phyloP scores from a whole-genome alignment of 345 rosid genomes.

The Odontarrhena argentea region DNA sequence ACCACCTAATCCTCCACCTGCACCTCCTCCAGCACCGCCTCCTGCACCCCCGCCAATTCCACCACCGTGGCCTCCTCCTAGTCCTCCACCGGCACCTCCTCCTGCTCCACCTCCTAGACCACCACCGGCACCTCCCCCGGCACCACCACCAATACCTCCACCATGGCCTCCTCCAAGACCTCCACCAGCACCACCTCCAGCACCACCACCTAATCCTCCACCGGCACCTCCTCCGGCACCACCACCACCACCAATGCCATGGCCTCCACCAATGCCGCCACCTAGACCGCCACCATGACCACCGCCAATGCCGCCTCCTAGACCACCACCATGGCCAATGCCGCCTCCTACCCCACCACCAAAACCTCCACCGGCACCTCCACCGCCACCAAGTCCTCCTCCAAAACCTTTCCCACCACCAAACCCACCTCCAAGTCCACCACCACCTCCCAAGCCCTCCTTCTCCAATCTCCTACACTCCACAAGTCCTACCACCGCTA shows the following conservation, averaged over 20 bases:
- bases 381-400: slow-evolving; percentile 40
- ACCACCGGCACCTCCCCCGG: slow-evolving; percentile 13
- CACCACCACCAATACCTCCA: slow-evolving; percentile 29
- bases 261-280: slow-evolving; percentile 27
- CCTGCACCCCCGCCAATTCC: slow-evolving; percentile 7
- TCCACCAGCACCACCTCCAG: slow-evolving; percentile 34
- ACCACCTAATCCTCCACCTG: slow-evolving; percentile 22
- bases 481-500: slow-evolving; percentile 33
- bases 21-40: slow-evolving; percentile 24
- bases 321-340: slow-evolving; percentile 39
- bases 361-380: slow-evolving; percentile 35
- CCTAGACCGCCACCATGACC: slow-evolving; percentile 29
- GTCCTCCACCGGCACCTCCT: slow-evolving; percentile 31
- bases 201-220: slow-evolving; percentile 32
- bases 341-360: slow-evolving; percentile 44
- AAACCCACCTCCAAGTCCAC: slow-evolving; percentile 41
- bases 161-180: slow-evolving; percentile 28
- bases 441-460: slow-evolving; percentile 41
- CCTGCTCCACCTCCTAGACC: slow-evolving; percentile 28
- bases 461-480: slow-evolving; percentile 38
- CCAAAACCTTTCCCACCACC: slow-evolving; percentile 43
- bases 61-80: slow-evolving; percentile 19
- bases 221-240: slow-evolving; percentile 33
- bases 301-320: slow-evolving; percentile 31
- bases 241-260: slow-evolving; percentile 26